Conservation (phyloP, 2,329 filamentous ascomycete species). For the Colletotrichum sp. region DNA sequence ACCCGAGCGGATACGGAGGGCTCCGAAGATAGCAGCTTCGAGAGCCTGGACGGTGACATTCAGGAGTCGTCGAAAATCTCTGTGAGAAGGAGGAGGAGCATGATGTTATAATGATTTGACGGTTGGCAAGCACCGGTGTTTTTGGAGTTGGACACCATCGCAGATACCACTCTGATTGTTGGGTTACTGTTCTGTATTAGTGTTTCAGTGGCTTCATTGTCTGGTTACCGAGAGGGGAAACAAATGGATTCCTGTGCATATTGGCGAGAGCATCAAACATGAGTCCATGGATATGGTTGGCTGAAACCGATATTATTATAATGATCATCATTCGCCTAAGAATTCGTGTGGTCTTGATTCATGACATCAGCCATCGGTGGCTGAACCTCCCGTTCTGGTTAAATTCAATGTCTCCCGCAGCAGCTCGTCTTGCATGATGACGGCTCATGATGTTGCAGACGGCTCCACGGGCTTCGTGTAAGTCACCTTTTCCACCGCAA, state of each 20-base stretch:
- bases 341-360: constrained; percentile 11
- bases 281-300: background rate
- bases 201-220: background rate
- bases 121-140: constrained; percentile 16
- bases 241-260: background rate
- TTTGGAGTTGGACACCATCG: constrained; percentile 16
- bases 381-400: background rate
- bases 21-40: constrained; percentile 35
- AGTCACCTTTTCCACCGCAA: constrained; percentile 85
- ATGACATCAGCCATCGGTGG: background rate
- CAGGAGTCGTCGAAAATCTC: constrained; percentile 30
- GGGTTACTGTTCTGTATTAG: background rate
- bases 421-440: background rate
- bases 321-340: constrained; percentile 17
- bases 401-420: background rate
- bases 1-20: constrained; percentile 29
- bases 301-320: constrained; percentile 17
- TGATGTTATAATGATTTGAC: constrained; percentile 57
- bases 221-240: constrained; percentile 5
- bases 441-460: constrained; percentile 52
- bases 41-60: constrained; percentile 3
- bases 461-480: constrained; percentile 78
- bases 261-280: background rate
- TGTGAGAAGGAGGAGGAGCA: constrained; percentile 59
- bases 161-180: constrained; percentile 17